Evolutionary conservation across 2,329 filamentous ascomycete species (phyloP).

Genomic region (Aspergillus sp.): DNA sequence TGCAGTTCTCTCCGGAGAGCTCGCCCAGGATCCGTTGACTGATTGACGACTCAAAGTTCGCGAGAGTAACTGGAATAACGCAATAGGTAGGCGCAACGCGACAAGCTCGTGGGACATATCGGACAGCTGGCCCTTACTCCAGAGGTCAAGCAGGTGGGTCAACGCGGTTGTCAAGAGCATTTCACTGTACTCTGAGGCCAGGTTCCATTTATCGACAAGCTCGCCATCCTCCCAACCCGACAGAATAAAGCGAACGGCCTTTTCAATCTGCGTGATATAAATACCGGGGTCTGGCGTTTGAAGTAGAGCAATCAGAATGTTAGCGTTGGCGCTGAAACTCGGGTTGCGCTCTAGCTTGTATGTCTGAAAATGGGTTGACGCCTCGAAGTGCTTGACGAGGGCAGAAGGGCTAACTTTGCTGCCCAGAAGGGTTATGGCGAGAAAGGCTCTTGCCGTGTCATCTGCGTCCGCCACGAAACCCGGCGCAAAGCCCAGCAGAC

Average conservation of each 20-base stretch:
- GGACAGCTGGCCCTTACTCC: conserved; percentile 6
- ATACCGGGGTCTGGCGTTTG: conserved; percentile 15
- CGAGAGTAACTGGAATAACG: conserved; percentile 4
- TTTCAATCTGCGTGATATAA: conserved; percentile 26
- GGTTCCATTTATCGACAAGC: conserved; percentile 6
- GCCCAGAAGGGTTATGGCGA: conserved; percentile 13
- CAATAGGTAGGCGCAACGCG: conserved; percentile 6
- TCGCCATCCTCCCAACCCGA: no score
- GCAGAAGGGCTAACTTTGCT: conserved; percentile 14
- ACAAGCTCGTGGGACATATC: conserved; percentile 2
- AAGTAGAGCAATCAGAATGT: conserved; percentile 33
- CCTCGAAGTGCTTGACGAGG: conserved; percentile 29
- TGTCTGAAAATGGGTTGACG: conserved; percentile 30
- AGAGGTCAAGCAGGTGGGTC: conserved; percentile 5
- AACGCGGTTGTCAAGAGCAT: conserved; percentile 23
- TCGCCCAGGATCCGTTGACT: conserved; percentile 18
- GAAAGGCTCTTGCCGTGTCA: conserved; percentile 25
- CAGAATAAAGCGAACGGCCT: conserved; percentile 19
- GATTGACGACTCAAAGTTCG: conserved; percentile 10
- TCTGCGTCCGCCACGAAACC: conserved; percentile 24
- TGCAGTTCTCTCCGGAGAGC: conserved; percentile 19
- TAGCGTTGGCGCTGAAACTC: conserved; percentile 38
- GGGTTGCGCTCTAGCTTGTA: conserved; percentile 31
- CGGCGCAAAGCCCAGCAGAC: neutral
- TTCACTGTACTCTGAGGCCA: neutral